These are phyloP conservation scores for Ammopiptanthus mongolicus DNA, from an alignment of 306 rosid species.

Conservation along the genomic window DNA sequence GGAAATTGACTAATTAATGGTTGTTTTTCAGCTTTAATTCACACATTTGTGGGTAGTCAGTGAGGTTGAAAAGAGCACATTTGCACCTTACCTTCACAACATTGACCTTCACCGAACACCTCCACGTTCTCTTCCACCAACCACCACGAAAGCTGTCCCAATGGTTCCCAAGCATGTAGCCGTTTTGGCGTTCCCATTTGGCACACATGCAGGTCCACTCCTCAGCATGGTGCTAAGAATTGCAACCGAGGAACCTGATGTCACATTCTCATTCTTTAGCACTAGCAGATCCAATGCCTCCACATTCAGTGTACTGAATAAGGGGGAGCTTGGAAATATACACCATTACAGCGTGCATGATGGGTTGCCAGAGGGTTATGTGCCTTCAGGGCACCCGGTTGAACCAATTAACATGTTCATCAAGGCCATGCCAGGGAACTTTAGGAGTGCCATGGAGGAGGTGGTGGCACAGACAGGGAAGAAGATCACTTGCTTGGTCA, in stretches of 20 bases:
- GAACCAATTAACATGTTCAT: slow-evolving; percentile 38
- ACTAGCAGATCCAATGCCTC: slow-evolving; percentile 31
- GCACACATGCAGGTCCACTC: slow-evolving; percentile 66
- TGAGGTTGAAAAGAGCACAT: not conserved
- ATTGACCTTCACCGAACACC: not conserved
- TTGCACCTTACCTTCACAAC: not conserved
- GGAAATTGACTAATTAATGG: not conserved
- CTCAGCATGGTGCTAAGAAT: slow-evolving; percentile 36
- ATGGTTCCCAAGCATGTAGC: slow-evolving; percentile 39
- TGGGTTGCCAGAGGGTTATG: slow-evolving; percentile 51
- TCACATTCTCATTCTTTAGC: slow-evolving; percentile 53
- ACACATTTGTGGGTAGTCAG: not conserved
- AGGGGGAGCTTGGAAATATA: slow-evolving; percentile 10
- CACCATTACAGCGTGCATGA: slow-evolving; percentile 37
- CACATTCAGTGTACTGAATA: not conserved
- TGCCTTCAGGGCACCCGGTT: not conserved
- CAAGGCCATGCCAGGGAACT: slow-evolving; percentile 34
- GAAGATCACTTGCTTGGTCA: slow-evolving; percentile 47
- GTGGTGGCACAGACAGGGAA: slow-evolving; percentile 32
- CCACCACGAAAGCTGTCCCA: not conserved
- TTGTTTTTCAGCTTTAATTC: not conserved
- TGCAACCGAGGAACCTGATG: slow-evolving; percentile 26
- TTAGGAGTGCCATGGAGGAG: slow-evolving; percentile 17
- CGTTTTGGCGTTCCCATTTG: slow-evolving; percentile 64
- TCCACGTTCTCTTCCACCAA: not conserved